Percentiles rank a stretch among this genome's conserved stretches.
Conservation (phyloP, 2,329 filamentous ascomycete genomes). For the Claviceps maximensis region DNA sequence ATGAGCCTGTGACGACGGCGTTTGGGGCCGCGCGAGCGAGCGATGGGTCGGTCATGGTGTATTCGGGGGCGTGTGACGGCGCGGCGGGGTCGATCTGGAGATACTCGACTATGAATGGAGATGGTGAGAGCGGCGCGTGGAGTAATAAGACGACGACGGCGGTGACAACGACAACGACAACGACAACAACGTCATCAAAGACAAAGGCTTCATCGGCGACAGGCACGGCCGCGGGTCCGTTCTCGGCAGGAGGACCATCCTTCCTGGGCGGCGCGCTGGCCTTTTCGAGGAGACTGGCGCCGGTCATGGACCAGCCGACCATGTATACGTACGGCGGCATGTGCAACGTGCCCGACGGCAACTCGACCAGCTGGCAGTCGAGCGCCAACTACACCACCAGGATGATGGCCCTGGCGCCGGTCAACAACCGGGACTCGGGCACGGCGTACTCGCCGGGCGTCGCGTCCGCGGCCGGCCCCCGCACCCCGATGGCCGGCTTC, state of each 20-base stretch:
- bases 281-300: slow-evolving; percentile 51
- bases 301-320: slow-evolving; percentile 36
- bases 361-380: slow-evolving; percentile 45
- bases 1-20: slow-evolving; percentile 32
- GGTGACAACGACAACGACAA: too few relatives aligned
- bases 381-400: slow-evolving; percentile 65
- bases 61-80: slow-evolving; percentile 57
- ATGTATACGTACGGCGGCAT: slow-evolving; percentile 81
- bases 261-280: slow-evolving; percentile 46
- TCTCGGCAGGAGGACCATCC: slow-evolving; percentile 20
- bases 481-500: slow-evolving; percentile 76
- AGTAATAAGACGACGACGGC: slow-evolving; percentile 12
- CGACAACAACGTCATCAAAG: too few relatives aligned
- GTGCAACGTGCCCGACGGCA: slow-evolving; percentile 47
- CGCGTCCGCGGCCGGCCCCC: slow-evolving; percentile 40
- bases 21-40: slow-evolving; percentile 57
- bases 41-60: slow-evolving; percentile 58
- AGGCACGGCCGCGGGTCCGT: neutral
- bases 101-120: slow-evolving; percentile 33
- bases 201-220: too few relatives aligned
- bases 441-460: slow-evolving; percentile 23
- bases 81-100: slow-evolving; percentile 51
- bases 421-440: slow-evolving; percentile 13
- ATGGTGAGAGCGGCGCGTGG: slow-evolving; percentile 9
- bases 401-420: slow-evolving; percentile 56